Conservation (phyloP, 75 land plant species). For the Larix kaempferi region DNA sequence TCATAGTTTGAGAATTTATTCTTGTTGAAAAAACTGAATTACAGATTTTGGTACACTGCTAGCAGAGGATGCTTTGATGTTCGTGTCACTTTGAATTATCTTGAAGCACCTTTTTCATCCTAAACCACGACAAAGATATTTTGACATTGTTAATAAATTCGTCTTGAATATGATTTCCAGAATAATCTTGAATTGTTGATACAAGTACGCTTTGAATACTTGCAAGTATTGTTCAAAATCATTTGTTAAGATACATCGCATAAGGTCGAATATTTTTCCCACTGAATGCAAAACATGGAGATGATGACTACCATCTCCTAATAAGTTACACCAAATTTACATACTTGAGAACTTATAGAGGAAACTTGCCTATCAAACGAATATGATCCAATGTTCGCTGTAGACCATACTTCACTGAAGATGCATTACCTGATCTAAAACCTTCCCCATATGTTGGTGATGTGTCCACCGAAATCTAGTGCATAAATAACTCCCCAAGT, state of each 20-base stretch:
- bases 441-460: constrained; percentile 91
- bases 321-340: neutral
- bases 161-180: neutral
- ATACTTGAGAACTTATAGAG: constrained; percentile 16
- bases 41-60: neutral
- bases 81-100: neutral
- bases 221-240: neutral
- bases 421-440: constrained; percentile 64
- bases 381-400: constrained; percentile 69
- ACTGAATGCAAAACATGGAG: neutral
- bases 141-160: neutral
- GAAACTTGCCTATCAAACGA: constrained; percentile 67
- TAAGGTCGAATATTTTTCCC: neutral
- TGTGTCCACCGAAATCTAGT: constrained; percentile 74
- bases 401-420: constrained; percentile 69
- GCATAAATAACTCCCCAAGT: constrained; percentile 82
- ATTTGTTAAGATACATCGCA: constrained; percentile 4
- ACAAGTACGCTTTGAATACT: neutral
- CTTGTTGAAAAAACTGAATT: neutral
- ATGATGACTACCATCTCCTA: neutral
- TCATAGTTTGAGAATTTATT: neutral
- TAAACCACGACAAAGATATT: neutral
- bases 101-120: neutral
- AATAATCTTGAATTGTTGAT: neutral
- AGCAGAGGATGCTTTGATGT: neutral